These are phyloP conservation scores for Clonostachys chloroleuca DNA, from an alignment of 2,329 filamentous ascomycete species.

Conservation along the genomic window DNA sequence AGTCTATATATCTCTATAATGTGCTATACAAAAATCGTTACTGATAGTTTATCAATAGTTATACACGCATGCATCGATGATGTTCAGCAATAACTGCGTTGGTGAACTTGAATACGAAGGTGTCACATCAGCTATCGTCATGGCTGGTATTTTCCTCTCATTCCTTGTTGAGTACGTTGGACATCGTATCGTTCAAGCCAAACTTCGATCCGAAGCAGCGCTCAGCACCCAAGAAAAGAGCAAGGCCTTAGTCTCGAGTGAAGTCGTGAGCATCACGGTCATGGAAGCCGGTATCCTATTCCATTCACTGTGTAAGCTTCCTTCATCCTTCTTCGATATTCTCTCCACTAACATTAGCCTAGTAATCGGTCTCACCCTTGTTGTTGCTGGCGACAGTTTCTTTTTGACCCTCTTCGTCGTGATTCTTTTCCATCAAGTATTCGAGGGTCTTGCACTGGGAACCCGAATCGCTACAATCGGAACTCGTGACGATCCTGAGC, in stretches of 20 bases:
- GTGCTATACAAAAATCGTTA: not conserved
- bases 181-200: constrained; percentile 47
- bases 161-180: constrained; percentile 68
- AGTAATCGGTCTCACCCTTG: constrained; percentile 62
- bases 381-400: constrained; percentile 52
- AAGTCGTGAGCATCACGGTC: constrained; percentile 59
- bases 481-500: constrained; percentile 5
- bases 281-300: constrained; percentile 73
- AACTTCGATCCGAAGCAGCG: constrained; percentile 16
- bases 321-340: not conserved
- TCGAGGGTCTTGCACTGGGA: constrained; percentile 72
- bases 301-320: constrained; percentile 59
- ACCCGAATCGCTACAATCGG: constrained; percentile 62
- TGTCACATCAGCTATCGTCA: constrained; percentile 65
- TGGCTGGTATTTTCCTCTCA: constrained; percentile 70
- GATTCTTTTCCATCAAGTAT: constrained; percentile 75
- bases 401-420: constrained; percentile 59
- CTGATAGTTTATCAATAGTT: constrained; percentile 39
- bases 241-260: constrained; percentile 22
- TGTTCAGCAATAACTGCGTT: constrained; percentile 69
- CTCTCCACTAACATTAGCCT: not conserved
- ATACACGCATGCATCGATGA: constrained; percentile 66
- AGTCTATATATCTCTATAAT: constrained; percentile 12
- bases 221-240: constrained; percentile 16
- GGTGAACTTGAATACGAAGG: constrained; percentile 63